These are phyloP conservation scores for Arthroderma sp. DNA, from an alignment of 2,329 filamentous ascomycete species.

Conservation along the genomic window DNA sequence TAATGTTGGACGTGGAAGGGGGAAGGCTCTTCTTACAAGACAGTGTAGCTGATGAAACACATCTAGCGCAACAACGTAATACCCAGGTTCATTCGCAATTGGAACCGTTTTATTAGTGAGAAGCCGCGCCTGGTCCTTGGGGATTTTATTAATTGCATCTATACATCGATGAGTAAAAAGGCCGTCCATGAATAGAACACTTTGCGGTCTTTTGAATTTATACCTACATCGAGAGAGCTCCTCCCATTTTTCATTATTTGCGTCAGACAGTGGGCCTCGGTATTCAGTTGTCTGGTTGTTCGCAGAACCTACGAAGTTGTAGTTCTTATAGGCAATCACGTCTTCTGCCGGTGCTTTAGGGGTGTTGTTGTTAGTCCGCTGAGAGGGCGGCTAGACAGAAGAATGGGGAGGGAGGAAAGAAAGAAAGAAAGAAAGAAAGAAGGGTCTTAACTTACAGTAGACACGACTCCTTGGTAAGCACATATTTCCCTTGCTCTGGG, in stretches of 20 bases:
- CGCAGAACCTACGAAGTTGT: conserved; percentile 5
- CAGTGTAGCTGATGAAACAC: conserved; percentile 8
- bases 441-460: no score
- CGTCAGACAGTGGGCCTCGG: conserved; percentile 5
- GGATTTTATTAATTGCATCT: conserved; percentile 8
- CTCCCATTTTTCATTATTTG: conserved; percentile 7
- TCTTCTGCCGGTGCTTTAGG: conserved; percentile 8
- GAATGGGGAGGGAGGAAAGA: no score
- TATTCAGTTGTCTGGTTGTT: conserved; percentile 3
- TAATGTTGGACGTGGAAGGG: no score
- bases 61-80: conserved; percentile 8
- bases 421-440: no score
- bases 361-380: no score
- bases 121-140: conserved; percentile 1
- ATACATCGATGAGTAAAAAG: not conserved
- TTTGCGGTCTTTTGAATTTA: not conserved
- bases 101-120: conserved; percentile 9
- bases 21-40: not conserved
- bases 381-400: no score
- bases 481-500: no score
- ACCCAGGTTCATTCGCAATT: conserved; percentile 5
- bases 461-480: no score
- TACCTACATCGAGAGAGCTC: conserved; percentile 5
- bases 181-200: not conserved
- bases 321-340: conserved; percentile 6